phyloP scores from a whole-genome alignment of 305 asterid genomes.

The Plantago lanceolata region DNA sequence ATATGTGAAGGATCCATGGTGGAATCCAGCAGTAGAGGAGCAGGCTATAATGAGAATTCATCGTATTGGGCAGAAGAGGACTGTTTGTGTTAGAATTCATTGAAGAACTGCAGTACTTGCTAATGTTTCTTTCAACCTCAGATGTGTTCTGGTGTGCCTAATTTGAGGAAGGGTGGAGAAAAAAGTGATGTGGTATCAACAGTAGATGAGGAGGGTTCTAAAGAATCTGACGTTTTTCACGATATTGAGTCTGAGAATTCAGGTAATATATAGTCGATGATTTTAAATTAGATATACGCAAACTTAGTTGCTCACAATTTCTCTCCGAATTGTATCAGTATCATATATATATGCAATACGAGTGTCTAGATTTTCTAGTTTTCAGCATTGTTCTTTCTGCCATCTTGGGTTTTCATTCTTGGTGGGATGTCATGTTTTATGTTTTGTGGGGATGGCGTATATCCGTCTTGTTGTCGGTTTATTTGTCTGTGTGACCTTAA shows the following conservation, averaged over 20 bases:
- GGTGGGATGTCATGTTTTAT: too few species aligned
- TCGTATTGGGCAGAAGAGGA: conserved; percentile 73
- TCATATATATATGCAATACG: too few species aligned
- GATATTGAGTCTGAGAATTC: conserved; percentile 33
- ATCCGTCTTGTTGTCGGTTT: too few species aligned
- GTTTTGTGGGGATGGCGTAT: too few species aligned
- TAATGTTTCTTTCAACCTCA: conserved; percentile 93
- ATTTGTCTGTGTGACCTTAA: too few species aligned
- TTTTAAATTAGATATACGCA: too few species aligned
- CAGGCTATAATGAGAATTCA: conserved; percentile 90
- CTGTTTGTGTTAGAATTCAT: conserved; percentile 63
- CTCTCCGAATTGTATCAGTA: too few species aligned
- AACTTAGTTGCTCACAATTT: neutral
- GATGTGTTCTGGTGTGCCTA: conserved; percentile 87
- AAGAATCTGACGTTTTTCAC: conserved; percentile 30
- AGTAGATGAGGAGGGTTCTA: conserved; percentile 39
- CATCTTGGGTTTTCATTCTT: too few species aligned
- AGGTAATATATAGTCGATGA: neutral
- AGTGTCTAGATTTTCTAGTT: too few species aligned
- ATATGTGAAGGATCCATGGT: conserved; percentile 73
- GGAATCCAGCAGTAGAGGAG: conserved; percentile 93
- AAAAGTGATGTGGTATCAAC: conserved; percentile 32
- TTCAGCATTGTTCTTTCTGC: too few species aligned
- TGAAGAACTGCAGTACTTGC: conserved; percentile 94
- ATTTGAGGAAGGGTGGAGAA: conserved; percentile 72